Percentiles rank a stretch among this genome's conserved stretches.
phyloP scores from a whole-genome alignment of 2,329 filamentous ascomycete genomes.

The Macroventuria anomochaeta region DNA sequence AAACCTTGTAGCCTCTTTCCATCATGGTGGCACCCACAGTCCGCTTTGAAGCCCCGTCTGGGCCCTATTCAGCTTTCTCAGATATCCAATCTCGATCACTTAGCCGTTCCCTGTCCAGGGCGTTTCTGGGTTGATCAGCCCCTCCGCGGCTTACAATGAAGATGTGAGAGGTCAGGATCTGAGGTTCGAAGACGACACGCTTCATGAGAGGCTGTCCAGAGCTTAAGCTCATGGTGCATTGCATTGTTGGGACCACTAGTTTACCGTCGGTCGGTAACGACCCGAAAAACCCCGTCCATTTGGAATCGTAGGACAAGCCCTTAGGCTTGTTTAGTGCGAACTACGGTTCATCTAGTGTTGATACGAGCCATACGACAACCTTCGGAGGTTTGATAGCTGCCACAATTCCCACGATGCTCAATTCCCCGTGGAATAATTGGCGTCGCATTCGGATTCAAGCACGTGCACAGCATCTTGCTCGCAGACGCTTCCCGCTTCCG shows the following conservation, averaged over 20 bases:
- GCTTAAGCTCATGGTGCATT: conserved; percentile 7
- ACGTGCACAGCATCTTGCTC: conserved; percentile 4
- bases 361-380: neutral
- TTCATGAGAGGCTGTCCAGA: neutral
- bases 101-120: neutral
- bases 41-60: neutral
- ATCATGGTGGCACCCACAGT: neutral
- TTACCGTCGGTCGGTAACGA: conserved; percentile 5
- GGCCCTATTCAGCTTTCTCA: neutral
- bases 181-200: neutral
- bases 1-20: neutral
- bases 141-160: neutral
- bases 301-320: neutral
- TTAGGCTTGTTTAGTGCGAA: conserved; percentile 10
- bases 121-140: neutral
- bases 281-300: conserved; percentile 3
- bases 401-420: neutral
- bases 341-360: conserved; percentile 1
- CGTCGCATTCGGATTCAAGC: neutral
- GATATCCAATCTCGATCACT: neutral
- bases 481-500: conserved; percentile 6
- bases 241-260: conserved; percentile 8
- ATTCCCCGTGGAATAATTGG: neutral
- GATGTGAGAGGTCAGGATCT: neutral
- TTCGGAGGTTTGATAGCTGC: conserved; percentile 2